Conservation (phyloP, 768 basidiomycete species). For the Russula sp. region DNA sequence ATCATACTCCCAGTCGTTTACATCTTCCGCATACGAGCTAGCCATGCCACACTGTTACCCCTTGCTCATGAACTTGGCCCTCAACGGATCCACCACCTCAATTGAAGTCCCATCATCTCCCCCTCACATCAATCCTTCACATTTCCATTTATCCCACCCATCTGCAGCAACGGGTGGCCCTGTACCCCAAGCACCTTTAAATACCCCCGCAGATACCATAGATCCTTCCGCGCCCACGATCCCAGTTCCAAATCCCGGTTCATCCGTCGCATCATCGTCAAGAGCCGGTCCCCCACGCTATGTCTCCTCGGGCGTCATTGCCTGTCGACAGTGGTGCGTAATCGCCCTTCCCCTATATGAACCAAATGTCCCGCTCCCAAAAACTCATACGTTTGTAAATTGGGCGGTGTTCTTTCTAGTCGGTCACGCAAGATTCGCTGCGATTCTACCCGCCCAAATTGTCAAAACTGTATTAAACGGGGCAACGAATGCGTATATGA, state of each 20-base stretch:
- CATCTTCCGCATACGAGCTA: conserved; percentile 28
- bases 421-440: conserved; percentile 83
- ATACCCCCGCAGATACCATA: conserved; percentile 15
- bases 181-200: conserved; percentile 12
- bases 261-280: conserved; percentile 34
- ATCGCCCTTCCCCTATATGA: conserved; percentile 37
- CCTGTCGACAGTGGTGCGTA: conserved; percentile 79
- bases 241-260: conserved; percentile 23
- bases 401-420: conserved; percentile 42
- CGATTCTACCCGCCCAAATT: conserved; percentile 77
- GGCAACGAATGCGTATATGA: conserved; percentile 80
- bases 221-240: conserved; percentile 24
- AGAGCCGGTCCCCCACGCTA: conserved; percentile 44
- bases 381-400: conserved; percentile 11
- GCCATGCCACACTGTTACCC: conserved; percentile 23
- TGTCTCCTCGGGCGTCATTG: conserved; percentile 70
- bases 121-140: conserved; percentile 26
- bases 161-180: conserved; percentile 14
- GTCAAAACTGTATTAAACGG: conserved; percentile 78
- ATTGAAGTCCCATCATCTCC: conserved; percentile 11
- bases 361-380: conserved; percentile 25
- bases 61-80: conserved; percentile 23
- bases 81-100: conserved; percentile 16
- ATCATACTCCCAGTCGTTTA: conserved; percentile 28
- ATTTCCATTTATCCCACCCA: conserved; percentile 17